phyloP scores from a whole-genome alignment of 2,329 filamentous ascomycete genomes.

The Madurella fahalii region DNA sequence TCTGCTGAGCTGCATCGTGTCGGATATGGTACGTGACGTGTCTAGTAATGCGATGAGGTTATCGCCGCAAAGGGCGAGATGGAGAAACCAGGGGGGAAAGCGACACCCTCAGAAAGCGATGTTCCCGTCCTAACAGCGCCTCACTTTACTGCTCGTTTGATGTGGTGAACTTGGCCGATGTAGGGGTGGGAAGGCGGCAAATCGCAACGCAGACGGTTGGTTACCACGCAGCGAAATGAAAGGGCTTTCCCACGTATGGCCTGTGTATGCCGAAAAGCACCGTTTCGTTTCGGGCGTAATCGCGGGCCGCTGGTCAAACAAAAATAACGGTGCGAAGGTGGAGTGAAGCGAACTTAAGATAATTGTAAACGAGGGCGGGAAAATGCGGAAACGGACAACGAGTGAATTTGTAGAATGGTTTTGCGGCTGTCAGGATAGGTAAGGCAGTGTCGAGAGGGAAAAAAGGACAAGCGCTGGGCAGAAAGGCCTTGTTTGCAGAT shows the following conservation, averaged over 20 bases:
- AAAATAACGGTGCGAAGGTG: not conserved
- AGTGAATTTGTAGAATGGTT: slow-evolving; percentile 13
- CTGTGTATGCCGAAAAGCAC: not conserved
- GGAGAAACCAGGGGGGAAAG: not conserved
- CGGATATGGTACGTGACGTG: not conserved
- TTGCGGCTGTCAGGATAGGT: slow-evolving; percentile 3
- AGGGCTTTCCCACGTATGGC: slow-evolving; percentile 8
- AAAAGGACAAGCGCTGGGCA: slow-evolving; percentile 2
- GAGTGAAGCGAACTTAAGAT: slow-evolving; percentile 10
- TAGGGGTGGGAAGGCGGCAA: slow-evolving; percentile 7
- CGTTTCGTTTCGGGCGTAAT: not conserved
- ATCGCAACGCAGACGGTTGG: not conserved
- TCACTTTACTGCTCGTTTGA: not conserved
- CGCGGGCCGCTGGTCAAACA: not conserved
- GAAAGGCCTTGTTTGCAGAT: slow-evolving; percentile 8
- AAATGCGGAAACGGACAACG: slow-evolving; percentile 18
- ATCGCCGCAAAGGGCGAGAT: not conserved
- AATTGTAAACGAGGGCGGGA: slow-evolving; percentile 15
- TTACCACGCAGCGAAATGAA: slow-evolving; percentile 9
- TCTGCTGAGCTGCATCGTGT: slow-evolving; percentile 46
- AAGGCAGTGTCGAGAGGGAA: not conserved
- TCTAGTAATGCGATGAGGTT: not conserved
- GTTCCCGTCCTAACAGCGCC: not conserved
- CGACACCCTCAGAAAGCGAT: not conserved
- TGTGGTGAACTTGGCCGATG: not conserved